Base-by-base conservation (phyloP, 371 early-diverging fungal genomes). In the Basidiobolus meristosporus region DNA sequence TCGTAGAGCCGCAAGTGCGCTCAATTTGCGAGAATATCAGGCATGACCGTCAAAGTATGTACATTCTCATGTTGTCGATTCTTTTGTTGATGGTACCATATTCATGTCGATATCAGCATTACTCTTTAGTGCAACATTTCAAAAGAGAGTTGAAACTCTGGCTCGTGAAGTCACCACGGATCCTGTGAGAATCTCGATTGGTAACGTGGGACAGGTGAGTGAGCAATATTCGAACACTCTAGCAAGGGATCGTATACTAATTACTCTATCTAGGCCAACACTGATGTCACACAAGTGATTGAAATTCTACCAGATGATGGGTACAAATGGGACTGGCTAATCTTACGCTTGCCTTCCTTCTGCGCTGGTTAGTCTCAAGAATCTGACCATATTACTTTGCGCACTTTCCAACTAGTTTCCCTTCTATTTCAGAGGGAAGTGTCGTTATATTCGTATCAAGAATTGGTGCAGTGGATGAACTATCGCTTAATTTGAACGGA, bases 111-210 rank as follows among this genome's bases (percentile, higher is more conserved):
- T 33, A 40, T 22, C 49, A 75, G 77, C 95, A 12, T 69, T 98
- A 16, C 80, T 99, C 69, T 99, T 98, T 79, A 90, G 90, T 57
- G 99, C 99, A 0, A 99, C 99, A 0, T 98, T 97, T 80, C 98
- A 97, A 30, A 83, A 78, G 54, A 81, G 83, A 50, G 96, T 99
- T 15, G 84, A 90, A 51, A 52, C 49, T 19, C 70, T 99, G 11
- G 98, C 99, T 4, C 67, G 82, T 16, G 85, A 82, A 51, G 91
- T 83, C 34, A 77, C 88, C 61, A 63, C 58, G n/a, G 88, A 93
- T 45, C 85, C 83, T 42, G 73, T 92, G 43, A 80, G 93, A 46
- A 90, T 95, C 37, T 84, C 70, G 31, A 68, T 76, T 23, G 73
- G 77, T 40, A 60, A 64, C 17, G 60, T 69, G 32, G 72, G 73